A percentile compares a stretch with the other conserved stretches of the same genome.
phyloP scores from a whole-genome alignment of 2,329 filamentous ascomycete genomes.

The Colletotrichum brevisporum region DNA sequence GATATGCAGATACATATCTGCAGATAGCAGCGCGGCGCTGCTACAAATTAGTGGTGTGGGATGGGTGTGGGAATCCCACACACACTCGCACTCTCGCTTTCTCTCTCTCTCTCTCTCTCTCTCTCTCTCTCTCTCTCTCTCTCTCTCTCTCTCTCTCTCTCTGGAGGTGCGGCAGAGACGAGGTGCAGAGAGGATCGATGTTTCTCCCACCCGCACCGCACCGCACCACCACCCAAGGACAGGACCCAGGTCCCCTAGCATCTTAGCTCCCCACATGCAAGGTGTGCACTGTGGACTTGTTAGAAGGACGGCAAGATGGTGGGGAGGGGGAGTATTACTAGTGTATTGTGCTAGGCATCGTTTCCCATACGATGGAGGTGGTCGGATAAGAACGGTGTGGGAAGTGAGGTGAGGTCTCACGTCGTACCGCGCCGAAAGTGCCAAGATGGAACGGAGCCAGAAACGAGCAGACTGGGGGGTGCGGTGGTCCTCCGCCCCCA shows the following conservation, averaged over 20 bases:
- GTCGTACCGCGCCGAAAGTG: slow-evolving; percentile 27
- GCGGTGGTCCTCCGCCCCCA: slow-evolving; percentile 19
- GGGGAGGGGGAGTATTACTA: slow-evolving; percentile 4
- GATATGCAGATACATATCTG: slow-evolving; percentile 42
- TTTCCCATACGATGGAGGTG: slow-evolving; percentile 32
- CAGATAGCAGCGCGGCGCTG: slow-evolving; percentile 35
- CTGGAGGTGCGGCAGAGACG: slow-evolving; percentile 21
- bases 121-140: neutral
- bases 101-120: neutral
- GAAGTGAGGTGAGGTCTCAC: slow-evolving; percentile 40
- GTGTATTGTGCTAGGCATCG: neutral
- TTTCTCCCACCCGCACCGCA: slow-evolving; percentile 37
- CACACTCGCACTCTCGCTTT: no score
- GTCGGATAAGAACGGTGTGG: slow-evolving; percentile 36
- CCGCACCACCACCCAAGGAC: no score
- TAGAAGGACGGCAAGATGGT: slow-evolving; percentile 22
- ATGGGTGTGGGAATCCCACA: slow-evolving; percentile 27
- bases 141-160: neutral
- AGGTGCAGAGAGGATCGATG: slow-evolving; percentile 36
- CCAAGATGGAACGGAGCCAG: slow-evolving; percentile 11
- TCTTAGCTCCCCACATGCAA: slow-evolving; percentile 39
- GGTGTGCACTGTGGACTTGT: slow-evolving; percentile 25
- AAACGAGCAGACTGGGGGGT: neutral
- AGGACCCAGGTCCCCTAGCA: slow-evolving; percentile 34
- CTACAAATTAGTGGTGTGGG: slow-evolving; percentile 15